phyloP scores from a whole-genome alignment of 306 rosid genomes.

The Vachellia pachyceras region DNA sequence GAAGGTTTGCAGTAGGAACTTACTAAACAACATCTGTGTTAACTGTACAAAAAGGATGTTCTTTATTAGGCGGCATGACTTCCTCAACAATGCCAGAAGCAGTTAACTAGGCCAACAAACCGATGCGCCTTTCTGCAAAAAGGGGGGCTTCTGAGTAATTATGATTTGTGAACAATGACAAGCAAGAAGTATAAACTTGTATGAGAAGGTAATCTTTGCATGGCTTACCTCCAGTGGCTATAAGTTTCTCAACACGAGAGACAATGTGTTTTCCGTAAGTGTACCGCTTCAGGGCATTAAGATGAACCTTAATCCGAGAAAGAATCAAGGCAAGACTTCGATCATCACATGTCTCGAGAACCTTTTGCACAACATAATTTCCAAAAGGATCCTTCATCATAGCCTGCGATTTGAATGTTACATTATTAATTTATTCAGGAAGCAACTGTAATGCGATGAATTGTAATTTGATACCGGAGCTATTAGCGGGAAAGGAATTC shows the following conservation, averaged over 20 bases:
- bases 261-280: constrained; percentile 96
- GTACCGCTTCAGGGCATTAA: constrained; percentile 86
- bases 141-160: constrained; percentile 24
- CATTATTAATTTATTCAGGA: constrained; percentile 29
- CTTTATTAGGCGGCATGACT: constrained; percentile 45
- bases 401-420: constrained; percentile 60
- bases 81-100: constrained; percentile 44
- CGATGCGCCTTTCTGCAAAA: constrained; percentile 92
- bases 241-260: constrained; percentile 95
- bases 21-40: constrained; percentile 55
- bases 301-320: constrained; percentile 94
- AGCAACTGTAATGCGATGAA: not conserved
- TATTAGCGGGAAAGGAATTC: not conserved
- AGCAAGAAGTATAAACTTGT: constrained; percentile 29
- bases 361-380: constrained; percentile 95
- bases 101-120: constrained; percentile 65
- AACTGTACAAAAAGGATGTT: constrained; percentile 73
- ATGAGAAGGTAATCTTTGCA: not conserved
- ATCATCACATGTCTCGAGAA: constrained; percentile 92
- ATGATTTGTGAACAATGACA: not conserved
- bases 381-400: constrained; percentile 99
- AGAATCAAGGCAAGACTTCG: constrained; percentile 85
- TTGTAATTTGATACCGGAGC: constrained; percentile 19
- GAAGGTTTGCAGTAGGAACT: constrained; percentile 43
- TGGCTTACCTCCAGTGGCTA: constrained; percentile 83